Conservation (phyloP, 129 eudicot genomes). For the Saussurea involucrata region DNA sequence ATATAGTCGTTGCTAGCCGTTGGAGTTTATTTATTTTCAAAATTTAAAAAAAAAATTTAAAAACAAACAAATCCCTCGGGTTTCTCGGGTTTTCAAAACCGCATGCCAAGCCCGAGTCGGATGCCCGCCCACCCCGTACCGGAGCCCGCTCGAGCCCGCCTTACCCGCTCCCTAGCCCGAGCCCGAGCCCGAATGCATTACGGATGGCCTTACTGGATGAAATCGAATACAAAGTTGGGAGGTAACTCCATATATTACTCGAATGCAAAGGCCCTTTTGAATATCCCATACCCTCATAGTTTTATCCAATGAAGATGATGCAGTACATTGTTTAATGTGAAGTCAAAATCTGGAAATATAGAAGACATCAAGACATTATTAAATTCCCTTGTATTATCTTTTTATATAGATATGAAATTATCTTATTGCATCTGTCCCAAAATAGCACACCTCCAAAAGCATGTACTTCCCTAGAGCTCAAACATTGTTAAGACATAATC, state of each 20-base stretch:
- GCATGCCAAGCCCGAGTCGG: no score
- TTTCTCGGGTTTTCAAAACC: no score
- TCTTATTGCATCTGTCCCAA: not conserved
- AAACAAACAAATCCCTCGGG: no score
- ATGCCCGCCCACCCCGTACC: no score
- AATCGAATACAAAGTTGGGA: slow-evolving; percentile 88
- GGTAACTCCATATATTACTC: slow-evolving; percentile 95
- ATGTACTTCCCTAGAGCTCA: not conserved
- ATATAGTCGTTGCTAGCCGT: no score
- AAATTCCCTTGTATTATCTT: not conserved
- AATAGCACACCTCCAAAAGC: not conserved
- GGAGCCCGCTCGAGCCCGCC: no score
- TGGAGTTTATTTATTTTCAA: no score
- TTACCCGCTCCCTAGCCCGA: no score
- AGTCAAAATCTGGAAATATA: slow-evolving; percentile 76
- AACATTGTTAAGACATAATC: not conserved
- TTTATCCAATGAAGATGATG: slow-evolving; percentile 93
- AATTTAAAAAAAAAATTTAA: no score
- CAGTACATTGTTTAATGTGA: slow-evolving; percentile 87
- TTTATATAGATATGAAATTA: slow-evolving; percentile 9
- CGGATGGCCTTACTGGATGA: no score
- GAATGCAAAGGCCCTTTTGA: slow-evolving; percentile 75
- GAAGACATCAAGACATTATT: not conserved
- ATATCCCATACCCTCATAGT: slow-evolving; percentile 99
- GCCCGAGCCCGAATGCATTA: no score